phyloP scores from a whole-genome alignment of 1,284 basidiomycete genomes.

The Pseudozyma flocculosa region DNA sequence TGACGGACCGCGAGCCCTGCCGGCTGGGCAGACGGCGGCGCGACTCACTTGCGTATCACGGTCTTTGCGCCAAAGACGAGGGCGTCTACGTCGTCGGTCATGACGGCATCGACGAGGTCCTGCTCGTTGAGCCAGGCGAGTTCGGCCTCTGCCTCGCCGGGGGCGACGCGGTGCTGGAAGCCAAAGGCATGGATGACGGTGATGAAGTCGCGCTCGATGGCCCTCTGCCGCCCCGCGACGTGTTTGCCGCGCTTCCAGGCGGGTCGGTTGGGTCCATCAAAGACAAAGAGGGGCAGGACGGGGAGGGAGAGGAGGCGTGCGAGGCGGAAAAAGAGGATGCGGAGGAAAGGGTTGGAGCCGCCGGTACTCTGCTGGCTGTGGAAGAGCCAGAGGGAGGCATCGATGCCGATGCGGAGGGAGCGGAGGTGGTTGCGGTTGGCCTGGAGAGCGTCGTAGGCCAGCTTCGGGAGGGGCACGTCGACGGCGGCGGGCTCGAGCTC shows the following conservation, averaged over 20 bases:
- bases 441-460: slow-evolving; percentile 21
- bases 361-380: slow-evolving; percentile 59
- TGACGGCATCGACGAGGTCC: slow-evolving; percentile 81
- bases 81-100: slow-evolving; percentile 91
- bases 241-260: slow-evolving; percentile 76
- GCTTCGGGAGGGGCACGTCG: slow-evolving; percentile 29
- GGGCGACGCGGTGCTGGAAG: slow-evolving; percentile 70
- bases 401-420: slow-evolving; percentile 42
- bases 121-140: slow-evolving; percentile 79
- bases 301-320: slow-evolving; percentile 74
- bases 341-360: slow-evolving; percentile 62
- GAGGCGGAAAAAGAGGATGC: slow-evolving; percentile 62
- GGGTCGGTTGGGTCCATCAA: slow-evolving; percentile 85
- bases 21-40: no score
- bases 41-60: slow-evolving; percentile 74
- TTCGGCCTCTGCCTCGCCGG: slow-evolving; percentile 95
- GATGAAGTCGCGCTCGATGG: slow-evolving; percentile 29
- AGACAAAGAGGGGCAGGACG: slow-evolving; percentile 85
- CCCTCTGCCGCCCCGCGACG: slow-evolving; percentile 61
- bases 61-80: slow-evolving; percentile 83
- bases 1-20: no score
- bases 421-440: slow-evolving; percentile 16
- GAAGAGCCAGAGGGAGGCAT: slow-evolving; percentile 61
- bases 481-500: slow-evolving; percentile 32
- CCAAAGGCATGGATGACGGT: slow-evolving; percentile 83